Base-by-base conservation (phyloP, 768 basidiomycete species). In the Termitomyces sp. region DNA sequence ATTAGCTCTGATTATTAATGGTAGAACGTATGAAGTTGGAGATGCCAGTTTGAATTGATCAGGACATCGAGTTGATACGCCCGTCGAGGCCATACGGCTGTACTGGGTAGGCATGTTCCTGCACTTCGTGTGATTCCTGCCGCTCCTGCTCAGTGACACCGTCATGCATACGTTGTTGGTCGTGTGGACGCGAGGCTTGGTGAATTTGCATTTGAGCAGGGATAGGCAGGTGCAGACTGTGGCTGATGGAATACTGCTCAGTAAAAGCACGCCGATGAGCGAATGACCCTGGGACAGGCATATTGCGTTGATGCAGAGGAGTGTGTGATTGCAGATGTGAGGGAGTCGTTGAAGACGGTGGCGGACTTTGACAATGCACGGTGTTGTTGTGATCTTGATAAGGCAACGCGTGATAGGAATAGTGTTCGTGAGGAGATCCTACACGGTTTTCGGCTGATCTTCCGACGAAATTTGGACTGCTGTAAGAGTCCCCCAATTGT, bases 231-330 rank as follows among this genome's bases (percentile, higher is more conserved):
- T 79, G 81, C 56, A 78, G 77, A 59, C 77, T 77, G 57, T 79
- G 75, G 30, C 72, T 73, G 49, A 79, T 70, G 37, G 79, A 70
- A 67, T 76, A 82, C 17, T 74, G 75, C 60, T 85, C 85, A 30
- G 81, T 82, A 50, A 80, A 71, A 39, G 83, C 75, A 50, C 85
- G 78, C 58, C 84, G 77, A 61, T 81, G 82, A 40, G 77, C 75
- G 64, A 79, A 86, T 14, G 80, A 23, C 3, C 40, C 49, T 3
- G 42, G 70, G 55, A 79, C 61, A 41, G 79, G 65, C 9, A 74
- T 69, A 52, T 81, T 77, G 7, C 75, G 74, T 34, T 77, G 69
- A 40, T 67, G 68, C 30, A 71, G 64, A 50, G 76, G 75, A 50
- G 68, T 68, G 37, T 76, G 67, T 6, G 46, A 28, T 19, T 60